Percentiles rank a stretch among this genome's conserved stretches.
phyloP scores from a whole-genome alignment of 192 early-diverging fungal genomes.

The Umbelopsis ramanniana region DNA sequence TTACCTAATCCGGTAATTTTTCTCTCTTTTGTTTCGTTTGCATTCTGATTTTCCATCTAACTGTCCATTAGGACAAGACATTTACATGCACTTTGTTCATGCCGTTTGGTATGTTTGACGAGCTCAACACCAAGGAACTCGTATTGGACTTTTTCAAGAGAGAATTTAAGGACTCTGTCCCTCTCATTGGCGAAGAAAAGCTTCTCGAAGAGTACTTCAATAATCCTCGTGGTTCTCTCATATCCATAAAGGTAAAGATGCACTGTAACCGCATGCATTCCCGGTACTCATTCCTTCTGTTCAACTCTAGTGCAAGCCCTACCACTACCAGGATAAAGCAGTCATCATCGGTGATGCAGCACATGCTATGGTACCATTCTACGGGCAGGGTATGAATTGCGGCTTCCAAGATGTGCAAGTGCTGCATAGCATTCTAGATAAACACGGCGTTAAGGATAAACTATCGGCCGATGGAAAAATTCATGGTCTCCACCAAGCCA shows the following conservation, averaged over 20 bases:
- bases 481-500: conserved; percentile 54
- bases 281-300: no score
- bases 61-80: conserved; percentile 68
- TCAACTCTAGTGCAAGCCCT: conserved; percentile 67
- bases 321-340: conserved; percentile 76
- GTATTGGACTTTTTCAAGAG: conserved; percentile 71
- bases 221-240: conserved; percentile 84
- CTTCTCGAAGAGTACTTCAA: conserved; percentile 79
- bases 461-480: conserved; percentile 16
- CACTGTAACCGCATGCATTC: not conserved
- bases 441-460: conserved; percentile 47
- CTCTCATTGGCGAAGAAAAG: conserved; percentile 74
- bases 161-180: conserved; percentile 79
- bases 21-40: not conserved
- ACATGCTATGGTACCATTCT: conserved; percentile 99
- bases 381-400: conserved; percentile 98
- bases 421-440: conserved; percentile 61
- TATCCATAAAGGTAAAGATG: conserved; percentile 74
- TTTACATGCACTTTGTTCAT: conserved; percentile 98
- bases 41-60: not conserved
- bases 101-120: conserved; percentile 84
- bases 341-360: conserved; percentile 95
- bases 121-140: conserved; percentile 65
- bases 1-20: conserved; percentile 83
- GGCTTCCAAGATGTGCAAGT: conserved; percentile 93